phyloP scores from a whole-genome alignment of 2,329 filamentous ascomycete genomes.

The Penicillium sp. region DNA sequence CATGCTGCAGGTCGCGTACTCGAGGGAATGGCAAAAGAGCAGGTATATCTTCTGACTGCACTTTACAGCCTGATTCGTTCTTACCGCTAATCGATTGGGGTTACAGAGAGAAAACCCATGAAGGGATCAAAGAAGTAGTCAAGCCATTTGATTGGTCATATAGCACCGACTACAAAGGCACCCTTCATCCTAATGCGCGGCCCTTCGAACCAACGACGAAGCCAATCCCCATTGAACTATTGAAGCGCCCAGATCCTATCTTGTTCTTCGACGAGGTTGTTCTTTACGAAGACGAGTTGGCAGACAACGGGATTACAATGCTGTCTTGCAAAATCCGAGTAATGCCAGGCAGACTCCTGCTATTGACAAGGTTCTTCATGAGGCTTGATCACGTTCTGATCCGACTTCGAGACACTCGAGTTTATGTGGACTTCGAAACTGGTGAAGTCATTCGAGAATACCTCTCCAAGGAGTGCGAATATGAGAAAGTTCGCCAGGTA shows the following conservation, averaged over 20 bases:
- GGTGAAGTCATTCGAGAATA: slow-evolving; percentile 84
- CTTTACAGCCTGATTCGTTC: neutral
- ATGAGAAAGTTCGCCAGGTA: slow-evolving; percentile 70
- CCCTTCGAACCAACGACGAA: slow-evolving; percentile 47
- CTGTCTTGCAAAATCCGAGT: slow-evolving; percentile 88
- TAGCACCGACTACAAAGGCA: slow-evolving; percentile 80
- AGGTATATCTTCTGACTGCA: slow-evolving; percentile 41
- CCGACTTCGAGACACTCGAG: slow-evolving; percentile 79
- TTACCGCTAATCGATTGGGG: slow-evolving; percentile 38
- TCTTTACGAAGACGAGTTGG: slow-evolving; percentile 94
- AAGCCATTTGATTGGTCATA: slow-evolving; percentile 99
- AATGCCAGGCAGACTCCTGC: slow-evolving; percentile 81
- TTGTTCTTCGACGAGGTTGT: slow-evolving; percentile 95
- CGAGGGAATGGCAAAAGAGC: slow-evolving; percentile 76
- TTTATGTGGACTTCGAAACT: slow-evolving; percentile 84
- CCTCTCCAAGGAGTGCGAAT: slow-evolving; percentile 77
- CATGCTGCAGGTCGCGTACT: slow-evolving; percentile 93
- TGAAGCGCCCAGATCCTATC: slow-evolving; percentile 87
- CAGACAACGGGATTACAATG: slow-evolving; percentile 93
- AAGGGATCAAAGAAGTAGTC: slow-evolving; percentile 87
- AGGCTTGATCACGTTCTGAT: slow-evolving; percentile 85
- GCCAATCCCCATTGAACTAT: slow-evolving; percentile 76
- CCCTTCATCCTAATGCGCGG: slow-evolving; percentile 45
- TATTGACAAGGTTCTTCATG: slow-evolving; percentile 87
- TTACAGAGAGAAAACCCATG: slow-evolving; percentile 68